Conservation (phyloP, 2,329 filamentous ascomycete species). For the Penicillium expansum region DNA sequence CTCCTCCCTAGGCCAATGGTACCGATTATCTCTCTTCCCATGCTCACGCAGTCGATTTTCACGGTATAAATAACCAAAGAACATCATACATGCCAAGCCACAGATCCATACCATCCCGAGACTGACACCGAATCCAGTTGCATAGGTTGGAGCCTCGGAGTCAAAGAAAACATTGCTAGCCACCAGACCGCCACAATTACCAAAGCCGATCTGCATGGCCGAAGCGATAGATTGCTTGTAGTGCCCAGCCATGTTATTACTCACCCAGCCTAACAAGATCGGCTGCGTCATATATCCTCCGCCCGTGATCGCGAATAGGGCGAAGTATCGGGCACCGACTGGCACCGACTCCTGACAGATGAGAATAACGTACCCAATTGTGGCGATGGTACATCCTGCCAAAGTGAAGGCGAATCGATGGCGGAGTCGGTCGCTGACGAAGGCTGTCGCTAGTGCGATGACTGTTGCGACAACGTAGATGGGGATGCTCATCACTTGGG, state of each 20-base stretch:
- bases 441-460: conserved; percentile 52
- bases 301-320: conserved; percentile 54
- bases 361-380: conserved; percentile 57
- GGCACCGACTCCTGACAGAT: conserved; percentile 49
- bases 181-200: conserved; percentile 36
- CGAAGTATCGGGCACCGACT: conserved; percentile 53
- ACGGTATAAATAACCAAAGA: conserved; percentile 33
- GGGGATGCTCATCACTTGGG: conserved; percentile 52
- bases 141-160: conserved; percentile 29
- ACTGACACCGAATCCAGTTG: conserved; percentile 28
- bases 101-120: conserved; percentile 37
- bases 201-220: conserved; percentile 50
- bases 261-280: conserved; percentile 56
- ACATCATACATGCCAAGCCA: conserved; percentile 29
- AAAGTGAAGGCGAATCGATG: conserved; percentile 57
- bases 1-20: conserved; percentile 36
- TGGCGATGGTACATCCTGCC: conserved; percentile 49
- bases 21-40: conserved; percentile 37
- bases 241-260: conserved; percentile 57
- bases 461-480: conserved; percentile 65
- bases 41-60: conserved; percentile 38
- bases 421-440: conserved; percentile 50
- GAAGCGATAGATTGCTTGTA: conserved; percentile 57
- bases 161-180: conserved; percentile 36
- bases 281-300: conserved; percentile 57